A percentile compares a stretch with the other conserved stretches of the same genome.
Evolutionary conservation across 179 eudicot genomes (phyloP).

Genomic region (Patellifolia procumbens): DNA sequence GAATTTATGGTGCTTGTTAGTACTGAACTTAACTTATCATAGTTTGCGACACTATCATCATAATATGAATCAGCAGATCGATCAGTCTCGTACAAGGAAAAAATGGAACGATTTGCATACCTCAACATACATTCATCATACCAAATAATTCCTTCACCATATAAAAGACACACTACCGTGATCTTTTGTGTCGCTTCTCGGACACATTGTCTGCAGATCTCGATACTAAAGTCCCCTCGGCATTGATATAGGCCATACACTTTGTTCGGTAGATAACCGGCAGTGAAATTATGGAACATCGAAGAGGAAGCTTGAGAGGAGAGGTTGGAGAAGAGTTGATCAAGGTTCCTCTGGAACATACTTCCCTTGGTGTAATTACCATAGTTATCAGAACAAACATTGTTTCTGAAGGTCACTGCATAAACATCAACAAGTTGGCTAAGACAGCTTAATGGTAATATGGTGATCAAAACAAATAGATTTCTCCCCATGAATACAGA

Average conservation of each 20-base stretch:
- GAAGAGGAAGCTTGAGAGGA: constrained; percentile 2
- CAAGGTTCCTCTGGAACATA: constrained; percentile 25
- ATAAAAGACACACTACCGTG: not conserved
- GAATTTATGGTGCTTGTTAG: not conserved
- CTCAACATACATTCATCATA: constrained; percentile 33
- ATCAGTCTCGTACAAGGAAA: constrained; percentile 13
- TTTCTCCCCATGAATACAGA: not conserved
- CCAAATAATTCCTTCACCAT: constrained; percentile 23
- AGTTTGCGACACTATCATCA: not conserved
- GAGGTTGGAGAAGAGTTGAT: constrained; percentile 5
- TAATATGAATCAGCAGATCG: not conserved
- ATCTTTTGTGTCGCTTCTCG: not conserved
- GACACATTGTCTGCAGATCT: constrained; percentile 27
- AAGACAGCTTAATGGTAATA: not conserved
- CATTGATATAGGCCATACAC: constrained; percentile 36
- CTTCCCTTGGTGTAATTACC: constrained; percentile 22
- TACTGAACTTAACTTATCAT: not conserved
- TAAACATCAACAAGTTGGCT: not conserved
- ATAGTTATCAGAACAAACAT: not conserved
- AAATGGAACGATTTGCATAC: constrained; percentile 33
- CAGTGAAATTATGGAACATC: constrained; percentile 25
- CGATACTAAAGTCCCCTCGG: constrained; percentile 22
- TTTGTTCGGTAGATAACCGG: constrained; percentile 10
- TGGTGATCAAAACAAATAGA: not conserved
- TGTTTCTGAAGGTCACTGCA: not conserved